These are phyloP conservation scores for Eimeria nieschulzi DNA, from an alignment of 169 alveolate species.

Conservation along the genomic window DNA sequence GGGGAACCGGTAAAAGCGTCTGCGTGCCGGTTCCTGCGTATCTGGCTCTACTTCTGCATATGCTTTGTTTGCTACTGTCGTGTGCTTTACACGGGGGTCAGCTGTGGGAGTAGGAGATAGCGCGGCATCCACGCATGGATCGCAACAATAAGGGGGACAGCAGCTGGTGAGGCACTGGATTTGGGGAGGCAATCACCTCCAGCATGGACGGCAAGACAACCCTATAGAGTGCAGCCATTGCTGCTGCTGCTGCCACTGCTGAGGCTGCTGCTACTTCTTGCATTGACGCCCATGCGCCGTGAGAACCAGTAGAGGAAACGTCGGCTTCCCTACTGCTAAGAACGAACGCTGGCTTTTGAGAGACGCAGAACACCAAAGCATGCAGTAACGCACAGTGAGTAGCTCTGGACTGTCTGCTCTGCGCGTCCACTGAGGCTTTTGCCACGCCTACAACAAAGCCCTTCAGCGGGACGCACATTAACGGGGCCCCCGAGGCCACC, in stretches of 20 bases:
- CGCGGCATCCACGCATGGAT: conserved; percentile 23
- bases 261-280: not conserved
- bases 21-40: no score
- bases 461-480: no score
- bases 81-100: conserved; percentile 13
- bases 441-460: not conserved
- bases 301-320: conserved; percentile 1
- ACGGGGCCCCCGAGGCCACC: no score
- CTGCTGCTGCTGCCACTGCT: conserved; percentile 40
- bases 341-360: not conserved
- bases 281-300: no score
- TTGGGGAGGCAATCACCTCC: conserved; percentile 7
- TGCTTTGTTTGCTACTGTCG: not conserved
- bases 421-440: not conserved
- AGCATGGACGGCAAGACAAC: conserved; percentile 16
- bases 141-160: conserved; percentile 19
- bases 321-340: not conserved
- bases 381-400: conserved; percentile 2
- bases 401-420: not conserved
- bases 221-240: not conserved
- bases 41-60: no score
- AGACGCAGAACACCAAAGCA: not conserved
- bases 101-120: not conserved
- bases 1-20: no score
- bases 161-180: conserved; percentile 7